A percentile compares a stretch with the other conserved stretches of the same genome.
Conservation (phyloP, 176 grass and related monocot genomes). For the Microstegium vimineum region DNA sequence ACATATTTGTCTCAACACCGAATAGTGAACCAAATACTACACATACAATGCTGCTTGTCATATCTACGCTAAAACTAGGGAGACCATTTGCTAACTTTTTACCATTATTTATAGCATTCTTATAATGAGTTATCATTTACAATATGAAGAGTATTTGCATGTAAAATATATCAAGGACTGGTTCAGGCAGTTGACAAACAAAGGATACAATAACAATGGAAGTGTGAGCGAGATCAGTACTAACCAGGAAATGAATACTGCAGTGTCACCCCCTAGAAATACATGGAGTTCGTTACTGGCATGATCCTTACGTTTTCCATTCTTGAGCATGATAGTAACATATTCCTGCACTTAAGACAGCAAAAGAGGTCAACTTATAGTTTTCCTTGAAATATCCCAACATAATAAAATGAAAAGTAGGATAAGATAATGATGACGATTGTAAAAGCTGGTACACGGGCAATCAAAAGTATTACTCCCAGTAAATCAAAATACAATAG, state of each 20-base stretch:
- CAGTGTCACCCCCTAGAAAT: constrained; percentile 49
- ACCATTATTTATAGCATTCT: background rate
- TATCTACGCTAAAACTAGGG: background rate
- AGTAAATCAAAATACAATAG: background rate
- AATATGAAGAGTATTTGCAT: background rate
- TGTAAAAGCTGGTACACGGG: background rate
- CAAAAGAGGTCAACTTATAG: constrained; percentile 25
- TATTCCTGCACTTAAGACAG: constrained; percentile 70
- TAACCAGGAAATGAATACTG: constrained; percentile 68
- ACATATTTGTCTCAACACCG: background rate
- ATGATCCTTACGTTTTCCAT: constrained; percentile 42
- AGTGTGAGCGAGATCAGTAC: background rate
- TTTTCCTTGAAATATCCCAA: constrained; percentile 4
- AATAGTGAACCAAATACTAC: background rate
- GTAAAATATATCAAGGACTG: background rate
- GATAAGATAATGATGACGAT: background rate
- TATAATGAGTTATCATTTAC: background rate
- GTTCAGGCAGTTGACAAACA: background rate
- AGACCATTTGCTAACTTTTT: background rate
- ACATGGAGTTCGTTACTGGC: constrained; percentile 45
- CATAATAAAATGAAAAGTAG: background rate
- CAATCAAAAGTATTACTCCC: background rate
- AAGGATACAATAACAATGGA: background rate
- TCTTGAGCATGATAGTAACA: constrained; percentile 51
- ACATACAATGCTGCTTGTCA: background rate